phyloP scores from a whole-genome alignment of 805 yeast genomes.

The Starmerella sirachaensis region DNA sequence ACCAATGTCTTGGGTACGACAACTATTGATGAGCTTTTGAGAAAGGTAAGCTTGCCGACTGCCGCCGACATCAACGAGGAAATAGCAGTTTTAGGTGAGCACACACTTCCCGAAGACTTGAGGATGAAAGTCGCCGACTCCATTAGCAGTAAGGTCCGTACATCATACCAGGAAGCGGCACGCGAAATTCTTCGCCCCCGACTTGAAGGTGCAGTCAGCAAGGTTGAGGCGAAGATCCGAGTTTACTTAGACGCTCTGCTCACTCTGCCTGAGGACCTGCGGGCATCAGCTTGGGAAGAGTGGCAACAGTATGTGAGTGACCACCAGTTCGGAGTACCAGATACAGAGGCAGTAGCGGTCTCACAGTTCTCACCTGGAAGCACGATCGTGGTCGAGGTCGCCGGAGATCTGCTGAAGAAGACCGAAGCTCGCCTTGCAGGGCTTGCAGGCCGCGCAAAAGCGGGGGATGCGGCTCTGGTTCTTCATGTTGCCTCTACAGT shows the following conservation, averaged over 20 bases:
- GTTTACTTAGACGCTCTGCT: conserved; percentile 22
- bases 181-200: conserved; percentile 4
- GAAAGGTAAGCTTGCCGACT: conserved; percentile 5
- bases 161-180: not conserved
- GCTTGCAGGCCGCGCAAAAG: conserved; percentile 12
- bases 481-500: conserved; percentile 24
- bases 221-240: conserved; percentile 15
- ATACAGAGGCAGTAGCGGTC: conserved; percentile 5
- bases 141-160: conserved; percentile 9
- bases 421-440: conserved; percentile 6
- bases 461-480: conserved; percentile 22
- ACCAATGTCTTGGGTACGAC: conserved; percentile 9
- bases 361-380: conserved; percentile 8
- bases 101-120: conserved; percentile 6
- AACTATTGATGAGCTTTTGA: conserved; percentile 5
- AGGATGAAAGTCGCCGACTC: conserved; percentile 5
- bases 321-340: conserved; percentile 13
- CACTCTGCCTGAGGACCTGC: conserved; percentile 4
- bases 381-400: conserved; percentile 5
- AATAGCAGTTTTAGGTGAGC: not conserved
- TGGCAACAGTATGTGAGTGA: conserved; percentile 22
- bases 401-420: conserved; percentile 7
- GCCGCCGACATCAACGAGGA: conserved; percentile 1
- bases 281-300: conserved; percentile 16
- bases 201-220: conserved; percentile 9